Conservation (phyloP, 1,139 yeast genomes). For the Yamadazyma buinensis region DNA sequence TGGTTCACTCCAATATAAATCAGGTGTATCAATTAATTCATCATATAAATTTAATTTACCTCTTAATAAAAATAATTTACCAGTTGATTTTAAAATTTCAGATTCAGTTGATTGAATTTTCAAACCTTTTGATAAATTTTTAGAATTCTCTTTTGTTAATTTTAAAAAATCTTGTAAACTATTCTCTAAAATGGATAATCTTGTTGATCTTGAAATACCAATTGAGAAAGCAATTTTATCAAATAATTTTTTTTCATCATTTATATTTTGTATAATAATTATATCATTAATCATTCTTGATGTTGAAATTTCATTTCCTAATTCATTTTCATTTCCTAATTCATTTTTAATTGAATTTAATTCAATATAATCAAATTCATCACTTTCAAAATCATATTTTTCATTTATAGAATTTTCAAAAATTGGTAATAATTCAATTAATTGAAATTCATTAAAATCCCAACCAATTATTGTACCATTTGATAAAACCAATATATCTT, state of each 20-base stretch:
- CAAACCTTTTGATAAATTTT: slow-evolving; percentile 60
- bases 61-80: slow-evolving; percentile 66
- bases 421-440: slow-evolving; percentile 47
- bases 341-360: slow-evolving; percentile 21
- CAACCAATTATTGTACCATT: slow-evolving; percentile 81
- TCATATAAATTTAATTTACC: slow-evolving; percentile 82
- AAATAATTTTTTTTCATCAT: slow-evolving; percentile 45
- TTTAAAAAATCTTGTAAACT: slow-evolving; percentile 64
- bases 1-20: slow-evolving; percentile 90
- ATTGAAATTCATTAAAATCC: slow-evolving; percentile 60
- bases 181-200: slow-evolving; percentile 74
- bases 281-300: slow-evolving; percentile 65
- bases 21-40: slow-evolving; percentile 91
- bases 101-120: slow-evolving; percentile 54
- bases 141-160: slow-evolving; percentile 62
- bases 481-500: slow-evolving; percentile 59
- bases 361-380: slow-evolving; percentile 85
- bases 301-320: too few relatives aligned
- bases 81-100: slow-evolving; percentile 68
- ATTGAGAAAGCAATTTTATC: slow-evolving; percentile 89
- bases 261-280: slow-evolving; percentile 54
- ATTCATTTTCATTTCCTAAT: slow-evolving; percentile 22
- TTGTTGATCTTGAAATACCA: slow-evolving; percentile 82
- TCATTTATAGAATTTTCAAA: slow-evolving; percentile 27
- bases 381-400: slow-evolving; percentile 63